phyloP scores from a whole-genome alignment of 2,329 filamentous ascomycete species.

The Fusarium mexicanum region DNA sequence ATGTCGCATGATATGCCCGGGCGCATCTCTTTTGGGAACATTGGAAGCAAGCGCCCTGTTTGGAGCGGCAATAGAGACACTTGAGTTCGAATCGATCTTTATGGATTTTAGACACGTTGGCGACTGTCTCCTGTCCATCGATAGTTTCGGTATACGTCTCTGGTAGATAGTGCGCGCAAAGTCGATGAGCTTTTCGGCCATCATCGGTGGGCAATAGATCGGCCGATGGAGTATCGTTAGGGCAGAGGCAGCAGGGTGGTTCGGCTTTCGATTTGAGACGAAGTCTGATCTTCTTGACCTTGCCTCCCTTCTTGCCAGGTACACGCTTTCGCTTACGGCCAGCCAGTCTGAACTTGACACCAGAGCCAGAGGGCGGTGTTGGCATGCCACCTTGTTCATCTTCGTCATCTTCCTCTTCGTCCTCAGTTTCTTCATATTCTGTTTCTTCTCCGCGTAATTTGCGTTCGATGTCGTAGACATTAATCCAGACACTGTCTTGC shows the following conservation, averaged over 20 bases:
- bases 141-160: slow-evolving; percentile 86
- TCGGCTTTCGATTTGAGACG: slow-evolving; percentile 76
- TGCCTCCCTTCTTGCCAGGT: slow-evolving; percentile 49
- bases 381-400: slow-evolving; percentile 76
- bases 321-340: slow-evolving; percentile 69
- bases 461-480: slow-evolving; percentile 94
- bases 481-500: slow-evolving; percentile 97
- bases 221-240: slow-evolving; percentile 85
- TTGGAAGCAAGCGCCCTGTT: slow-evolving; percentile 95
- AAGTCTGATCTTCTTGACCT: slow-evolving; percentile 81
- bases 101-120: slow-evolving; percentile 81
- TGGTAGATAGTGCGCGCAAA: slow-evolving; percentile 90
- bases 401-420: slow-evolving; percentile 74
- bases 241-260: slow-evolving; percentile 89
- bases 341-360: slow-evolving; percentile 70
- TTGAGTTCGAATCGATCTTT: slow-evolving; percentile 91
- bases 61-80: slow-evolving; percentile 93
- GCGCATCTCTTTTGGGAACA: slow-evolving; percentile 96
- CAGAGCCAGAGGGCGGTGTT: slow-evolving; percentile 80
- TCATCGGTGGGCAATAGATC: slow-evolving; percentile 89
- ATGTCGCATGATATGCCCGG: slow-evolving; percentile 93
- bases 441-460: slow-evolving; percentile 91
- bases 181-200: slow-evolving; percentile 84
- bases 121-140: slow-evolving; percentile 77
- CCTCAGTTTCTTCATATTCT: slow-evolving; percentile 82